Percentiles rank a stretch among this genome's conserved stretches.
These are phyloP conservation scores for Colletotrichum limetticola DNA, from an alignment of 2,329 filamentous ascomycete genomes.

Conservation along the genomic window DNA sequence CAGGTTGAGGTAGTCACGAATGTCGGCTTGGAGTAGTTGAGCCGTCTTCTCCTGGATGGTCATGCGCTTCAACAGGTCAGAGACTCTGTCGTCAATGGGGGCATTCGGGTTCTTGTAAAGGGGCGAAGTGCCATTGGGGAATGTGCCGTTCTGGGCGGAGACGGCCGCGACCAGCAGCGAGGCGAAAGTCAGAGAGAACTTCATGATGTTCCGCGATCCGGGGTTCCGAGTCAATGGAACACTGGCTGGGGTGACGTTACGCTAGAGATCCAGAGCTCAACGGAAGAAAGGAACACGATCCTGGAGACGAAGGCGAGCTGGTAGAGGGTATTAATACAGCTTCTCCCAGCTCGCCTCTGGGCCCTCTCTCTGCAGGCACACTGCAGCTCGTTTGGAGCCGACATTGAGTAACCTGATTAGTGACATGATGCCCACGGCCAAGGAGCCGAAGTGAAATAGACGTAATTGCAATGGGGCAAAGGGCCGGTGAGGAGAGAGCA, in stretches of 20 bases:
- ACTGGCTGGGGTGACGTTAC: slow-evolving; percentile 17
- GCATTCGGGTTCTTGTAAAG: slow-evolving; percentile 73
- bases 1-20: slow-evolving; percentile 79
- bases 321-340: slow-evolving; percentile 36
- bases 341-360: neutral
- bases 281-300: neutral
- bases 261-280: slow-evolving; percentile 22
- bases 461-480: slow-evolving; percentile 33
- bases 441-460: slow-evolving; percentile 24
- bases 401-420: neutral
- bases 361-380: too few relatives aligned
- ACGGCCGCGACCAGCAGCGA: slow-evolving; percentile 39
- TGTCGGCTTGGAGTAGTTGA: slow-evolving; percentile 76
- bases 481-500: slow-evolving; percentile 9
- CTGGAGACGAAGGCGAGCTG: slow-evolving; percentile 8
- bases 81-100: slow-evolving; percentile 71
- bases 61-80: slow-evolving; percentile 78
- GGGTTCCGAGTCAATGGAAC: slow-evolving; percentile 7
- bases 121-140: slow-evolving; percentile 41
- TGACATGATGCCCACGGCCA: slow-evolving; percentile 25
- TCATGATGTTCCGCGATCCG: slow-evolving; percentile 40
- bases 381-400: neutral
- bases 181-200: slow-evolving; percentile 40
- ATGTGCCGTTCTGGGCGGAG: slow-evolving; percentile 39
- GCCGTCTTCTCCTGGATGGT: slow-evolving; percentile 79